Conservation (phyloP, 2,329 filamentous ascomycete genomes). For the Aureobasidium sp. region DNA sequence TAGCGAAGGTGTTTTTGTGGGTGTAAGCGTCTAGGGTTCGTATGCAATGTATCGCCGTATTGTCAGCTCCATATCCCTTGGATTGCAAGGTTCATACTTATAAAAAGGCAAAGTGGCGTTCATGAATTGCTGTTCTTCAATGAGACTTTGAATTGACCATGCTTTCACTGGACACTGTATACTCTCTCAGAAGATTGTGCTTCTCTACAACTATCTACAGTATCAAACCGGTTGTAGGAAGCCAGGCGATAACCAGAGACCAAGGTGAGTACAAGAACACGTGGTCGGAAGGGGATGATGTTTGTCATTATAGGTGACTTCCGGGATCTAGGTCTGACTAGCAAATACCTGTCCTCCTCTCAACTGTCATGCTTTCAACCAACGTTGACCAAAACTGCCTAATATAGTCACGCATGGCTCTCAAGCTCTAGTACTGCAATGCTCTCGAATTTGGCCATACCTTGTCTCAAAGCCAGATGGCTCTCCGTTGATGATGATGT, state of each 20-base stretch:
- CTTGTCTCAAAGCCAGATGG: not conserved
- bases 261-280: not conserved
- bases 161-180: not conserved
- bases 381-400: too few species aligned
- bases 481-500: slow-evolving; percentile 8
- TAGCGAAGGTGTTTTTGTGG: not conserved
- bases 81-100: too few species aligned
- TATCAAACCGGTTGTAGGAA: too few species aligned
- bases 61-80: not conserved
- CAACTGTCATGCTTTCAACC: too few species aligned
- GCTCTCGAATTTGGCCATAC: not conserved
- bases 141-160: not conserved
- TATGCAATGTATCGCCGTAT: not conserved
- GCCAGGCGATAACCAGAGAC: too few species aligned
- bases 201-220: too few species aligned
- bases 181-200: not conserved
- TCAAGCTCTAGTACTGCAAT: not conserved
- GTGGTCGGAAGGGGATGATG: not conserved
- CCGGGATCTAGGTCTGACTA: not conserved
- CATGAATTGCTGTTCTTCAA: too few species aligned
- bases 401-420: too few species aligned
- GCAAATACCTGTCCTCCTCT: not conserved
- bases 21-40: not conserved
- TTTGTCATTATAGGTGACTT: not conserved
- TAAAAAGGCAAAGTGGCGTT: too few species aligned